A percentile compares a stretch with the other conserved stretches of the same genome.
phyloP scores from a whole-genome alignment of 306 rosid species.

The Cucurbita moschata region DNA sequence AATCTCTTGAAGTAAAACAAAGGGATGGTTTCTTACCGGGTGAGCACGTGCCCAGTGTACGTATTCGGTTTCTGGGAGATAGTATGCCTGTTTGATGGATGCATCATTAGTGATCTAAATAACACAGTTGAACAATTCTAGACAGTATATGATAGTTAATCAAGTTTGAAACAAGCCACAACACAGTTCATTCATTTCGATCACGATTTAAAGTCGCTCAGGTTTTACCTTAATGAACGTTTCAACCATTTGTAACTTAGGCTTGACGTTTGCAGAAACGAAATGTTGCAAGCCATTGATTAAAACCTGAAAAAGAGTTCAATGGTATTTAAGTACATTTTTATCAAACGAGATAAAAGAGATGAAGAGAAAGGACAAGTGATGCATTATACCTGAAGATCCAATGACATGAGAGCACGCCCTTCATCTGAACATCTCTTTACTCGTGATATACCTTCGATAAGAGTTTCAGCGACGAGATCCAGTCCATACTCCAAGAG shows the following conservation, averaged over 20 bases:
- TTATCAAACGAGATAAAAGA: constrained; percentile 9
- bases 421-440: constrained; percentile 96
- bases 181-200: neutral
- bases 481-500: constrained; percentile 72
- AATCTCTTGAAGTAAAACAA: neutral
- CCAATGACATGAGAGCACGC: constrained; percentile 90
- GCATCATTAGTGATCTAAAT: constrained; percentile 3
- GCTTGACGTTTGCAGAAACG: constrained; percentile 57
- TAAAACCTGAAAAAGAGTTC: constrained; percentile 54
- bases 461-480: constrained; percentile 69
- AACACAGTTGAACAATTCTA: neutral
- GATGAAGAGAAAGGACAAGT: neutral
- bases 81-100: constrained; percentile 63
- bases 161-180: neutral
- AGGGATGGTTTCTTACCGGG: constrained; percentile 44
- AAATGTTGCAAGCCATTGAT: constrained; percentile 92
- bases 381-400: constrained; percentile 50
- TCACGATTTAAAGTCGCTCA: neutral
- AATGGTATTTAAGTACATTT: constrained; percentile 8
- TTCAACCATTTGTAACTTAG: constrained; percentile 75
- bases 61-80: constrained; percentile 91
- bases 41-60: constrained; percentile 90
- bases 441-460: constrained; percentile 90
- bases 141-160: neutral
- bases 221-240: constrained; percentile 76